A percentile compares a stretch with the other conserved stretches of the same genome.
Evolutionary conservation across 495 filamentous ascomycete genomes (phyloP).

Genomic region (Neurospora sp.): DNA sequence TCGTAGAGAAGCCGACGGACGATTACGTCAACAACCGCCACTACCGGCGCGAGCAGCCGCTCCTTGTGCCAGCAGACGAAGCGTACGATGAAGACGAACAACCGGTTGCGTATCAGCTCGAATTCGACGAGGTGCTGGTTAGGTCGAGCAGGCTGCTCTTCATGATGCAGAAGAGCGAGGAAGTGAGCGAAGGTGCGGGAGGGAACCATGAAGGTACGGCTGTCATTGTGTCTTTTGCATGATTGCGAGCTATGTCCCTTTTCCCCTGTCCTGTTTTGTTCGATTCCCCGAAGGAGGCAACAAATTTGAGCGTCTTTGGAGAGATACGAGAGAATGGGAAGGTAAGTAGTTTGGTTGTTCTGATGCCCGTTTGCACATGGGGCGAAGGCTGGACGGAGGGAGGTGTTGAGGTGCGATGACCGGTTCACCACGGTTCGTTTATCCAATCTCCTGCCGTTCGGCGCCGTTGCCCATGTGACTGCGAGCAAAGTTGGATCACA

Average conservation of each 20-base stretch:
- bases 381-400: neutral
- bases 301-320: neutral
- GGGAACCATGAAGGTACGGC: slow-evolving; percentile 4
- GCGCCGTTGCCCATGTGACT: neutral
- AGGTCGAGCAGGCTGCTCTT: slow-evolving; percentile 49
- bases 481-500: neutral
- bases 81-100: slow-evolving; percentile 20
- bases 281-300: neutral
- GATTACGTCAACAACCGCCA: neutral
- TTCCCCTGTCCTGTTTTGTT: neutral
- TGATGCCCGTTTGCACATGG: neutral
- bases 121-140: slow-evolving; percentile 54
- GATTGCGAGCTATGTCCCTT: neutral
- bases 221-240: neutral
- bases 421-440: neutral
- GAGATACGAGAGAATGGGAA: neutral
- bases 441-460: neutral
- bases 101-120: slow-evolving; percentile 48
- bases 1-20: slow-evolving; percentile 18
- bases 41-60: slow-evolving; percentile 20
- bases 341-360: neutral
- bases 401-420: neutral
- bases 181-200: slow-evolving; percentile 26
- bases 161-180: slow-evolving; percentile 44
- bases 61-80: slow-evolving; percentile 45